Conservation (phyloP, 257 asterid species). For the Solanum chiquidenum region DNA sequence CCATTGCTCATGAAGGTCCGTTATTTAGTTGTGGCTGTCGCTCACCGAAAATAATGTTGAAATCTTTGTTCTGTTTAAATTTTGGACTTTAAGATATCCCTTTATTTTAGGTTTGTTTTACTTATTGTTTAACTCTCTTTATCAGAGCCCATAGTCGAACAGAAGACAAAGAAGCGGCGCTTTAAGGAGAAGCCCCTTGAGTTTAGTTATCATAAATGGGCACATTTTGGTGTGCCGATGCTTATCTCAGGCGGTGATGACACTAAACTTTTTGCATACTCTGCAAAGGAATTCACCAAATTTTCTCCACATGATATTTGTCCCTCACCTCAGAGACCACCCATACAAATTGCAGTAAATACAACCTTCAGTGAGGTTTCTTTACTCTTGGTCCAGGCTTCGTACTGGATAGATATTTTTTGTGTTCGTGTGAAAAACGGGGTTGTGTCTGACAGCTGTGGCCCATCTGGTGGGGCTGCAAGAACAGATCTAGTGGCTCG, state of each 20-base stretch:
- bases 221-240: slow-evolving; percentile 94
- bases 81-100: background rate
- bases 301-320: slow-evolving; percentile 81
- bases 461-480: slow-evolving; percentile 54
- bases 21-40: background rate
- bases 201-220: slow-evolving; percentile 92
- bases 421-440: slow-evolving; percentile 38
- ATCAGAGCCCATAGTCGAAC: slow-evolving; percentile 45
- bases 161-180: slow-evolving; percentile 43
- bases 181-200: slow-evolving; percentile 42
- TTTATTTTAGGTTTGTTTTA: background rate
- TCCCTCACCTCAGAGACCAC: slow-evolving; percentile 78
- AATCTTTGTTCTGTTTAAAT: background rate
- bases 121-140: background rate
- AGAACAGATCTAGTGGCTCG: slow-evolving; percentile 59
- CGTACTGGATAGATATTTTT: slow-evolving; percentile 50
- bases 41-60: background rate
- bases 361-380: slow-evolving; percentile 37
- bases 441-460: slow-evolving; percentile 29
- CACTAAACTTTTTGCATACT: slow-evolving; percentile 69
- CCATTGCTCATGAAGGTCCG: slow-evolving; percentile 75
- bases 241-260: slow-evolving; percentile 95
- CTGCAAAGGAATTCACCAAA: slow-evolving; percentile 69
- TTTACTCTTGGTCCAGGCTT: slow-evolving; percentile 57
- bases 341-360: slow-evolving; percentile 51